These are phyloP conservation scores for Sarocladium brachiariae DNA, from an alignment of 2,329 filamentous ascomycete genomes.

Conservation along the genomic window DNA sequence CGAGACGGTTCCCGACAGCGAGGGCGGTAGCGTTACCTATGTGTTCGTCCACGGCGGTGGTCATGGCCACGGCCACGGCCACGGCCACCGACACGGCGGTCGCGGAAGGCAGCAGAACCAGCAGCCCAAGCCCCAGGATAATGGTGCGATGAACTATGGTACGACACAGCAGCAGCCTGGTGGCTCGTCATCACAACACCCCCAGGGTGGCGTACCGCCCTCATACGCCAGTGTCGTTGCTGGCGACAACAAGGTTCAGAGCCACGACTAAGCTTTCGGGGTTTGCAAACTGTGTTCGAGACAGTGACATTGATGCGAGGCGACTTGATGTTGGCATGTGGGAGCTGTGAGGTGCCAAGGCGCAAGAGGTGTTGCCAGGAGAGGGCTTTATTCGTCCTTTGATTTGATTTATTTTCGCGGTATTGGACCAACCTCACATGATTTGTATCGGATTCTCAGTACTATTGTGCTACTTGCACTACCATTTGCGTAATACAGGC, in stretches of 20 bases:
- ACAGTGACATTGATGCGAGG: too few species aligned
- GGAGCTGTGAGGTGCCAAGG: not conserved
- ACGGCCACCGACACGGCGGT: not conserved
- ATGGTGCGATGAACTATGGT: conserved; percentile 38
- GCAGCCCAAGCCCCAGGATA: conserved; percentile 25
- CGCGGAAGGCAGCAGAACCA: conserved; percentile 27
- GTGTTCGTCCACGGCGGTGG: conserved; percentile 56
- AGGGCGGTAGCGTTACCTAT: conserved; percentile 61
- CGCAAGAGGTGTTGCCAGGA: not conserved
- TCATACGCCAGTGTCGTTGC: conserved; percentile 86
- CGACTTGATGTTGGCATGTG: not conserved
- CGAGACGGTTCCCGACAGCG: conserved; percentile 53
- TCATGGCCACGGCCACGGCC: conserved; percentile 24
- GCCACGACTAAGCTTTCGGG: conserved; percentile 22
- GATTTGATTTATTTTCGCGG: too few species aligned
- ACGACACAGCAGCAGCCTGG: conserved; percentile 21
- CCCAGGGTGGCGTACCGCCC: conserved; percentile 55
- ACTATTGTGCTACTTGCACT: too few species aligned
- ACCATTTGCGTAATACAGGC: too few species aligned
- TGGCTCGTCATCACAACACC: not conserved
- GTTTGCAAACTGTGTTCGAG: too few species aligned
- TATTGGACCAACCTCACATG: too few species aligned
- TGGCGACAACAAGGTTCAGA: conserved; percentile 86
- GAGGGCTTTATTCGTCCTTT: not conserved
- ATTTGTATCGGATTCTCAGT: too few species aligned